These are phyloP conservation scores for Xylaria sp. DNA, from an alignment of 2,329 filamentous ascomycete species.

Conservation along the genomic window DNA sequence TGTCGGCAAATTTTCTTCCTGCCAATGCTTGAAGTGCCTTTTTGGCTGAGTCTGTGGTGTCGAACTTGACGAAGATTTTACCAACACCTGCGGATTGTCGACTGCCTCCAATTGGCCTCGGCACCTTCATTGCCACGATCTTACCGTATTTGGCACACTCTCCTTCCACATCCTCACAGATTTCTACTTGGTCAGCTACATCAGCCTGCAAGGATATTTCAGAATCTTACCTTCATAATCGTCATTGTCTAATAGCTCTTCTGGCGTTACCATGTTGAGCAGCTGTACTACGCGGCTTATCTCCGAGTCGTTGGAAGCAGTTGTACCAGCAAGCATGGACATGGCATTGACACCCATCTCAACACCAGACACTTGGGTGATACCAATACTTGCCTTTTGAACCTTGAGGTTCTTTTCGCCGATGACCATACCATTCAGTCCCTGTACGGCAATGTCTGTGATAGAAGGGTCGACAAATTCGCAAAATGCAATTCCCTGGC, in stretches of 20 bases:
- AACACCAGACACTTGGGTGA: constrained; percentile 89
- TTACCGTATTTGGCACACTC: constrained; percentile 92
- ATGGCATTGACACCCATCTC: constrained; percentile 98
- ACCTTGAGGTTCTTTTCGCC: constrained; percentile 89
- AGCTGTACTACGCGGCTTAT: constrained; percentile 87
- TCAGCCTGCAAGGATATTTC: constrained; percentile 10
- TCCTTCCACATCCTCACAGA: constrained; percentile 90
- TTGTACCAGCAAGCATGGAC: constrained; percentile 95
- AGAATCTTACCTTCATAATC: constrained; percentile 84
- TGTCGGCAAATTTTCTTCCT: constrained; percentile 93
- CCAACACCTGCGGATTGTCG: constrained; percentile 89
- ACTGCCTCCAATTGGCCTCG: constrained; percentile 83
- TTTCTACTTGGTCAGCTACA: constrained; percentile 73
- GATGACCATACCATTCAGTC: constrained; percentile 91
- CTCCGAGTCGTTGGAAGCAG: constrained; percentile 75
- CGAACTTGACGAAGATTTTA: constrained; percentile 98
- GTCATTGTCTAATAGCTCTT: constrained; percentile 92
- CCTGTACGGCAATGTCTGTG: constrained; percentile 88
- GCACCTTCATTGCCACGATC: constrained; percentile 90
- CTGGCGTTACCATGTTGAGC: constrained; percentile 97
- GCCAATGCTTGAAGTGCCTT: constrained; percentile 90
- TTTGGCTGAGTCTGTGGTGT: constrained; percentile 78
- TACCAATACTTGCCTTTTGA: constrained; percentile 87
- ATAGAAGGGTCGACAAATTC: constrained; percentile 84
- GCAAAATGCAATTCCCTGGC: constrained; percentile 92